Evolutionary conservation across 257 asterid species (phyloP), one percentile per base, ranked within the genome.

Genomic region (Ilex aquifolium): DNA sequence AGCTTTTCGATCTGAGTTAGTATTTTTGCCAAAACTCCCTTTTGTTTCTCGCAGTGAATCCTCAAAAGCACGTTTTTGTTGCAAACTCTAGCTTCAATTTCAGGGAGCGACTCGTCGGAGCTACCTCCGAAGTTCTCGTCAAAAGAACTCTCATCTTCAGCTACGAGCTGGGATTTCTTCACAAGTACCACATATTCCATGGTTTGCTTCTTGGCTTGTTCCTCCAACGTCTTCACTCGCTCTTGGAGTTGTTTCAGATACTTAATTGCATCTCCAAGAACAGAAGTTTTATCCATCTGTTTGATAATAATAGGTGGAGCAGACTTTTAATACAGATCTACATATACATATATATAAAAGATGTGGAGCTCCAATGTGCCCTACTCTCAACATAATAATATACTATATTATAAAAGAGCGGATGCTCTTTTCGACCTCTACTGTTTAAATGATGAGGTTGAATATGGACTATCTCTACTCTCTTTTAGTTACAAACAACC

Each of bases 271-370:
- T 72, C 76, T 31, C 77, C 74, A 54, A 79, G 63, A 40, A 79
- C 74, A 2, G 82, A 79, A 40, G 71, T 69, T 65, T 79, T 79
- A 51, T 79, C 85, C 80, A 65, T 69, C 82, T 79, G 17, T 14
- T 42, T 42, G 10, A 4, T 42, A 42, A 42, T 42, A 42, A 4
- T 5, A 42, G 46, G 46, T 42, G n/a, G n/a, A n/a, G n/a, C n/a
- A n/a, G n/a, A n/a, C n/a, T n/a, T n/a, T n/a, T n/a, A n/a, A n/a
- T n/a, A n/a, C n/a, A n/a, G n/a, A n/a, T n/a, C n/a, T n/a, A n/a
- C n/a, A n/a, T n/a, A n/a, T n/a, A n/a, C n/a, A n/a, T n/a, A n/a
- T n/a, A n/a, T n/a, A n/a, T n/a, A n/a, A n/a, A n/a, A n/a, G n/a
- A n/a, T n/a, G n/a, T n/a, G n/a, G n/a, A n/a, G n/a, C n/a, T n/a